phyloP scores from a whole-genome alignment of 768 basidiomycete genomes.

The Mycena polygramma region DNA sequence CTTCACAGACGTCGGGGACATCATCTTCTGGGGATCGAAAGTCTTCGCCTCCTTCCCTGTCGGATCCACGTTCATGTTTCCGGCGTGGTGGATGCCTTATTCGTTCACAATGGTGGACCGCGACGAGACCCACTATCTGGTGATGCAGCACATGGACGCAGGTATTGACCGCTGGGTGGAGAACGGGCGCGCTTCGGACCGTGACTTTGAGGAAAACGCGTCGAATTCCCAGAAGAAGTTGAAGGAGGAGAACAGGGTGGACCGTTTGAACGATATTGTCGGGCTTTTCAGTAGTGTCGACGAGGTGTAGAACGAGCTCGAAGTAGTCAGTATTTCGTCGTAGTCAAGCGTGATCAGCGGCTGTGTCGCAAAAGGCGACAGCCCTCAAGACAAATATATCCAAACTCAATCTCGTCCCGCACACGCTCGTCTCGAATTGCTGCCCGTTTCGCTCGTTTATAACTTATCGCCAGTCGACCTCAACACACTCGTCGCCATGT shows the following conservation, averaged over 20 bases:
- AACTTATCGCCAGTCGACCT: too few relatives aligned
- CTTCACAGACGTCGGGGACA: not conserved
- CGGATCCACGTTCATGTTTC: not conserved
- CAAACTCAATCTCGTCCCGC: too few relatives aligned
- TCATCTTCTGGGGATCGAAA: slow-evolving; percentile 7
- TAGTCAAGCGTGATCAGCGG: not conserved
- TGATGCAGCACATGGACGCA: slow-evolving; percentile 4
- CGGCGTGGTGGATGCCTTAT: slow-evolving; percentile 13
- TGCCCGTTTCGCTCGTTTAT: too few relatives aligned
- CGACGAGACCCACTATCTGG: not conserved
- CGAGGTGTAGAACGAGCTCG: not conserved
- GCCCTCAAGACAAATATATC: too few relatives aligned
- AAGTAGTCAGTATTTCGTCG: too few relatives aligned
- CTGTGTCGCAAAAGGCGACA: too few relatives aligned
- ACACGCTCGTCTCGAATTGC: too few relatives aligned
- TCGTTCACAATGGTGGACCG: slow-evolving; percentile 1
- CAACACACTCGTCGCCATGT: too few relatives aligned
- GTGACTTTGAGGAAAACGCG: not conserved
- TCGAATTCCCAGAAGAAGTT: not conserved
- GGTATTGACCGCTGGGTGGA: not conserved
- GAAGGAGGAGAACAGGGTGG: not conserved
- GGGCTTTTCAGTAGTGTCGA: not conserved
- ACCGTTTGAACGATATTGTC: not conserved
- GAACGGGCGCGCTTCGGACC: not conserved
- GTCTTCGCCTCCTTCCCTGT: not conserved